phyloP scores from a whole-genome alignment of 179 eudicot genomes.

The Corrigiola litoralis region DNA sequence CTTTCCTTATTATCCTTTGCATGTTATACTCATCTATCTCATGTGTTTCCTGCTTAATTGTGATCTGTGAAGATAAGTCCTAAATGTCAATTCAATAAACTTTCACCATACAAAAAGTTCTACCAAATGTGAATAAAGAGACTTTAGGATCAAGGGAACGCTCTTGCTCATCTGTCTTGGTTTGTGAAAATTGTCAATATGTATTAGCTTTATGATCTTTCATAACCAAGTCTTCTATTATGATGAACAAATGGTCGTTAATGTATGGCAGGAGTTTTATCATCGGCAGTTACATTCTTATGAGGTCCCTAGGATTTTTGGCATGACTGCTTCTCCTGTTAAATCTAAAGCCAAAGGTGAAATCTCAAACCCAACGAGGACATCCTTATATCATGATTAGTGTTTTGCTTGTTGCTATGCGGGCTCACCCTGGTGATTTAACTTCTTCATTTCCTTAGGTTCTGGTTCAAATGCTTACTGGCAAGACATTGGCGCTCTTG shows the following conservation, averaged over 20 bases:
- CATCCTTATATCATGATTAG: not conserved
- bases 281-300: slow-evolving; percentile 37
- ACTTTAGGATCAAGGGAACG: no score
- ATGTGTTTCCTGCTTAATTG: no score
- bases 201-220: not conserved
- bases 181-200: no score
- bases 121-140: no score
- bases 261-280: slow-evolving; percentile 64
- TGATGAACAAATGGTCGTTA: not conserved
- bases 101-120: no score
- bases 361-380: not conserved
- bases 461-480: slow-evolving; percentile 39
- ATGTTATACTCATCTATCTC: not conserved
- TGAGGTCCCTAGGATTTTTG: slow-evolving; percentile 81
- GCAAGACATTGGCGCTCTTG: slow-evolving; percentile 67
- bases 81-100: no score
- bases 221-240: not conserved
- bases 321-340: slow-evolving; percentile 95
- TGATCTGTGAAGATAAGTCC: no score
- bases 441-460: slow-evolving; percentile 30
- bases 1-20: no score
- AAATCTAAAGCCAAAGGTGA: slow-evolving; percentile 80
- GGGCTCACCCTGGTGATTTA: not conserved
- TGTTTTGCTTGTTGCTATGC: not conserved
- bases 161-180: no score